A percentile compares a stretch with the other conserved stretches of the same genome.
These are phyloP conservation scores for Penicillium brasilianum DNA, from an alignment of 2,329 filamentous ascomycete species.

Conservation along the genomic window DNA sequence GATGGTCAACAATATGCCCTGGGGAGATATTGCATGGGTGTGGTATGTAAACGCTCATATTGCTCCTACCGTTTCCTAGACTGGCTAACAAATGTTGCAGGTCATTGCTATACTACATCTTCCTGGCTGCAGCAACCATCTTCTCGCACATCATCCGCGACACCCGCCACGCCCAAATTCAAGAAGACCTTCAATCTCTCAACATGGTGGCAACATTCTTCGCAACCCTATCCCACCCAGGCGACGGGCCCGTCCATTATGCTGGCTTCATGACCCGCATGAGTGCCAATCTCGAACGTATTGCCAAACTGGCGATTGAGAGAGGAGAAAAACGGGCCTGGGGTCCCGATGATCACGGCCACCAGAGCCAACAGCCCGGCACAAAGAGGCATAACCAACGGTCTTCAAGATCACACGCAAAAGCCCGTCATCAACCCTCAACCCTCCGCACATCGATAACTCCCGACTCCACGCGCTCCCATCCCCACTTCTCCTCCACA, in stretches of 20 bases:
- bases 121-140: constrained; percentile 86
- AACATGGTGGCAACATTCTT: constrained; percentile 87
- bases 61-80: background rate
- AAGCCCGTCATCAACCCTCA: constrained; percentile 13
- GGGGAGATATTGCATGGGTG: constrained; percentile 89
- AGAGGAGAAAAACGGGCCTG: constrained; percentile 71
- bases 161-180: constrained; percentile 77
- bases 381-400: constrained; percentile 34
- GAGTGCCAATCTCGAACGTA: constrained; percentile 89
- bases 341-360: constrained; percentile 33
- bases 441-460: constrained; percentile 15
- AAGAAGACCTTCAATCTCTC: constrained; percentile 85
- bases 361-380: constrained; percentile 21
- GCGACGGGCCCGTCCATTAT: constrained; percentile 79
- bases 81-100: constrained; percentile 39
- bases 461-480: constrained; percentile 4
- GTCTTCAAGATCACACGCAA: constrained; percentile 12
- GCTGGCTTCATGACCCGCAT: constrained; percentile 89
- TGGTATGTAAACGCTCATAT: constrained; percentile 65
- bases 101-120: constrained; percentile 92
- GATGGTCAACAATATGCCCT: constrained; percentile 88
- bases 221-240: constrained; percentile 71
- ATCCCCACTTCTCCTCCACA: constrained; percentile 4
- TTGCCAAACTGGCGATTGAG: constrained; percentile 83
- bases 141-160: constrained; percentile 95